Evolutionary conservation across 2,329 filamentous ascomycete genomes (phyloP).

Genomic region (Ophiostoma australiae): DNA sequence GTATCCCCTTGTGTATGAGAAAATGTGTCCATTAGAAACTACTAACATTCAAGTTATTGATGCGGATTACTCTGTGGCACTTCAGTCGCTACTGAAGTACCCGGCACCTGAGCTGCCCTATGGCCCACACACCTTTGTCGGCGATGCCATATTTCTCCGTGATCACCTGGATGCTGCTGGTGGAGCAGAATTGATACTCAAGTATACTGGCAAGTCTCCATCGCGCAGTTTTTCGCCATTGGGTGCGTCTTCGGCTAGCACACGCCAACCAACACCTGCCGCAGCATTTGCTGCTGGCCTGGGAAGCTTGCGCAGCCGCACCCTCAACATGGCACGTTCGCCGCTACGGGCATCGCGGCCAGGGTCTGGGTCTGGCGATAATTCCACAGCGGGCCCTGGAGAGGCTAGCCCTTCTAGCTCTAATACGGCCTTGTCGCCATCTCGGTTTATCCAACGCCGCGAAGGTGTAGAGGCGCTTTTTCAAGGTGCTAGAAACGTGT

Average conservation of each 20-base stretch:
- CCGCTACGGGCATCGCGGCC: slow-evolving; percentile 35
- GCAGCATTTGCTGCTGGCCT: slow-evolving; percentile 26
- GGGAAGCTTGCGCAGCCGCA: slow-evolving; percentile 40
- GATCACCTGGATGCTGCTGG: slow-evolving; percentile 59
- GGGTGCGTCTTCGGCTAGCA: slow-evolving; percentile 21
- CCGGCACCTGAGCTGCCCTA: slow-evolving; percentile 59
- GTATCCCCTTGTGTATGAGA: neutral
- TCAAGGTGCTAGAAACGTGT: slow-evolving; percentile 68
- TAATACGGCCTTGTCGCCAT: slow-evolving; percentile 32
- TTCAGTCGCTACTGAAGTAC: slow-evolving; percentile 80
- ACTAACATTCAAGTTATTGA: slow-evolving; percentile 37
- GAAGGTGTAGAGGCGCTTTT: slow-evolving; percentile 65
- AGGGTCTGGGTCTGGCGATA: slow-evolving; percentile 9
- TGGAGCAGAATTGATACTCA: slow-evolving; percentile 61
- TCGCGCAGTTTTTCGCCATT: slow-evolving; percentile 15
- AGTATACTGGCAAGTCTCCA: slow-evolving; percentile 57
- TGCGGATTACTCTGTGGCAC: slow-evolving; percentile 79
- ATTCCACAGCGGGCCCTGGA: neutral
- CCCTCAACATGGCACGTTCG: slow-evolving; percentile 39
- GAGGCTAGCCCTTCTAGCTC: neutral
- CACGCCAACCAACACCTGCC: slow-evolving; percentile 28
- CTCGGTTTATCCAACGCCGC: slow-evolving; percentile 49
- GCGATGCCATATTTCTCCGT: slow-evolving; percentile 73
- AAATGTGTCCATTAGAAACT: too few species aligned
- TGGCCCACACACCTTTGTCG: slow-evolving; percentile 72